Conservation (phyloP, 192 early-diverging fungal species). For the Coemansia sp. region DNA sequence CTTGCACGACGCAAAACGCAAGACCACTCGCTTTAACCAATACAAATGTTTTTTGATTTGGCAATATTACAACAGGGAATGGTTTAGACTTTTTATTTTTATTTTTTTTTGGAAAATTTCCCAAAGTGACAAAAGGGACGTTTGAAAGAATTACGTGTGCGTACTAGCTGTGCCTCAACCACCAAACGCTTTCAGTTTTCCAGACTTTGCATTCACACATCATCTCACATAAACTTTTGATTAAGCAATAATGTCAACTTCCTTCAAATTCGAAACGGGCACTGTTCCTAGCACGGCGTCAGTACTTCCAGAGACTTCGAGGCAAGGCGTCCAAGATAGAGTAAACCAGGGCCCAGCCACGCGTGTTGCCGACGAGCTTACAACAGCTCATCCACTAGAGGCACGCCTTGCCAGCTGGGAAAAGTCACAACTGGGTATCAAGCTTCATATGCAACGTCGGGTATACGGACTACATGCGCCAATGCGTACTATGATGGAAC, state of each 20-base stretch:
- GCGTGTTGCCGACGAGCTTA: constrained; percentile 27
- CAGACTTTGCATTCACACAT: background rate
- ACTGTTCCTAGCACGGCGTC: constrained; percentile 13
- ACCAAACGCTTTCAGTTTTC: constrained; percentile 1
- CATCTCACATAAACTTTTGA: constrained; percentile 1
- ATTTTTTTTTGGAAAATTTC: background rate
- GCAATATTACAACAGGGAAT: no score
- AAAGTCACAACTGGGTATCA: constrained; percentile 76
- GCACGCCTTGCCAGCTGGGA: constrained; percentile 75
- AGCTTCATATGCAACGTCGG: constrained; percentile 76
- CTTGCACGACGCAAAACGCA: no score
- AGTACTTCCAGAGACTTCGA: constrained; percentile 27
- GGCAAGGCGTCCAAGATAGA: constrained; percentile 21
- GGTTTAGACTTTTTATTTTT: no score
- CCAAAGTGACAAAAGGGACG: constrained; percentile 7
- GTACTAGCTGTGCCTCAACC: background rate
- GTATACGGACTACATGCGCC: constrained; percentile 90
- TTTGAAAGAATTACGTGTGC: background rate
- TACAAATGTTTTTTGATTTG: no score
- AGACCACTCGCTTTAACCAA: no score
- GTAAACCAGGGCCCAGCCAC: constrained; percentile 28
- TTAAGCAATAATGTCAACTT: constrained; percentile 23
- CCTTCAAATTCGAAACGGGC: constrained; percentile 34
- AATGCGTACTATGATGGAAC: constrained; percentile 90
- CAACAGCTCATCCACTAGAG: constrained; percentile 76